A percentile compares a stretch with the other conserved stretches of the same genome.
phyloP scores from a whole-genome alignment of 208 protist species.

The Leishmania braziliensis region DNA sequence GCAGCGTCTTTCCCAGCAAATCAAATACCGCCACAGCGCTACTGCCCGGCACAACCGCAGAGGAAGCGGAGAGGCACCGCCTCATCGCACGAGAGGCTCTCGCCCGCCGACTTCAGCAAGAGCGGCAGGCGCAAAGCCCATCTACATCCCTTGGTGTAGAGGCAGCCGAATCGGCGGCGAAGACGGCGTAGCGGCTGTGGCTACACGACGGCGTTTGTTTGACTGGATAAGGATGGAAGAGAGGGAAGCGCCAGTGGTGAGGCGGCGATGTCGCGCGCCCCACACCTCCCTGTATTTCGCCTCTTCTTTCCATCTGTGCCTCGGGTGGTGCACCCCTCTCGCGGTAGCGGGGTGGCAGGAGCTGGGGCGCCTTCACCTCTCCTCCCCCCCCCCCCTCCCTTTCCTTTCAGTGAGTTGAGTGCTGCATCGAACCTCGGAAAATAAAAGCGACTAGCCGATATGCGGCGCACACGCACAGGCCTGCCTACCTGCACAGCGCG shows the following conservation, averaged over 20 bases:
- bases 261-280: background rate
- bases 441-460: background rate
- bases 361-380: background rate
- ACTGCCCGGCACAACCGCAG: slow-evolving; percentile 72
- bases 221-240: background rate
- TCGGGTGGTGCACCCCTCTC: background rate
- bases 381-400: background rate
- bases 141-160: background rate
- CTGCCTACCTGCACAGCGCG: background rate
- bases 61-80: slow-evolving; percentile 78
- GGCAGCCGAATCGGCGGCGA: slow-evolving; percentile 2
- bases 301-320: too few relatives aligned
- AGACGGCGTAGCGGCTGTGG: slow-evolving; percentile 17
- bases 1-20: background rate
- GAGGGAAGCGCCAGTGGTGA: background rate
- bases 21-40: slow-evolving; percentile 10
- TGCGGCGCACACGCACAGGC: too few relatives aligned
- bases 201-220: background rate
- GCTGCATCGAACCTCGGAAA: background rate
- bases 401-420: background rate
- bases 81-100: slow-evolving; percentile 72
- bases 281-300: background rate
- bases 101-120: slow-evolving; percentile 40
- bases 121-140: background rate
- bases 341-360: background rate